A percentile compares a stretch with the other conserved stretches of the same genome.
Conservation (phyloP, 176 grass and related monocot species). For the Hordeum marinum region DNA sequence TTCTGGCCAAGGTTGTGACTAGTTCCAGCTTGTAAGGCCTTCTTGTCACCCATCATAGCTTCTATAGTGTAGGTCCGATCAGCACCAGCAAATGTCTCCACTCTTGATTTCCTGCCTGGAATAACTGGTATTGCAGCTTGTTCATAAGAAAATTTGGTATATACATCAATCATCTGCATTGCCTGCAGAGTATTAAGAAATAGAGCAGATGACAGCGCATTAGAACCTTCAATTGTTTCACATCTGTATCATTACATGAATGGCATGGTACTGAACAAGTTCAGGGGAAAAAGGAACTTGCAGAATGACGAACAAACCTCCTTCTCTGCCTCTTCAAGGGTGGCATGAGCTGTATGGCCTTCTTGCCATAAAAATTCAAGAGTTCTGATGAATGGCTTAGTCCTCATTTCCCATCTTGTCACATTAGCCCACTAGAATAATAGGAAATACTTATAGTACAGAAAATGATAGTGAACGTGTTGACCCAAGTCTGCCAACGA, state of each 20-base stretch:
- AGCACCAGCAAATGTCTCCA: constrained; percentile 95
- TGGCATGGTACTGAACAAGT: constrained; percentile 4
- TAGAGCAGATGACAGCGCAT: background rate
- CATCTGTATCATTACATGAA: background rate
- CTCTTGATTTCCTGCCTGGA: constrained; percentile 85
- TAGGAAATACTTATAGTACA: constrained; percentile 19
- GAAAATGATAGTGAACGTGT: background rate
- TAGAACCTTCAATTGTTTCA: background rate
- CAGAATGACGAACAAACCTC: constrained; percentile 54
- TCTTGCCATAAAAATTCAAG: constrained; percentile 99
- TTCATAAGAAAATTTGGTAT: constrained; percentile 91
- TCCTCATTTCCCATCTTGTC: constrained; percentile 99
- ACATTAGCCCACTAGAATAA: constrained; percentile 85
- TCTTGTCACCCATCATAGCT: constrained; percentile 98
- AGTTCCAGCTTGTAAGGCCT: constrained; percentile 97
- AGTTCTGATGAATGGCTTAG: constrained; percentile 93
- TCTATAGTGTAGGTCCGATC: constrained; percentile 90
- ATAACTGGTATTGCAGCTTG: constrained; percentile 96
- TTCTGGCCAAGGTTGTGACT: constrained; percentile 98
- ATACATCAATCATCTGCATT: constrained; percentile 96
- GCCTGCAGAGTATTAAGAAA: constrained; percentile 50
- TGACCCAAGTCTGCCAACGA: constrained; percentile 8
- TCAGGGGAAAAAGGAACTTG: background rate
- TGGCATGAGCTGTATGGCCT: constrained; percentile 97
- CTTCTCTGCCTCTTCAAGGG: constrained; percentile 81